Evolutionary conservation across 2,329 filamentous ascomycete species (phyloP).

Genomic region (Claviceps africana): DNA sequence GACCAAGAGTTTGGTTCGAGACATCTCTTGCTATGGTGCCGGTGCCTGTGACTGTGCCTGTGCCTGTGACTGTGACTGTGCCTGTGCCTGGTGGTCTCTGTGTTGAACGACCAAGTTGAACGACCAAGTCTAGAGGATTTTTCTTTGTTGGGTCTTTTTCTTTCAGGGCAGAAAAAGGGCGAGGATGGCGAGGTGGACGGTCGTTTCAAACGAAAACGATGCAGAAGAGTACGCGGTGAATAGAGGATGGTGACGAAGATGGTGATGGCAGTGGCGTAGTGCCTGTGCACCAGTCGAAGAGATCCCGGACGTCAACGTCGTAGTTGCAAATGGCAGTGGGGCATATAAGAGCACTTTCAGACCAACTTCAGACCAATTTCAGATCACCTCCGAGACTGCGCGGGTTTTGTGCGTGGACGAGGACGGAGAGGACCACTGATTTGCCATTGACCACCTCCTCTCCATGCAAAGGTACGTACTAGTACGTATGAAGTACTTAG

Average conservation of each 20-base stretch:
- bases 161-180: not conserved
- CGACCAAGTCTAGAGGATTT: too few species aligned
- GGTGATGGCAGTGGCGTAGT: not conserved
- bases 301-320: not conserved
- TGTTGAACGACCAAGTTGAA: too few species aligned
- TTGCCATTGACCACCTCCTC: too few species aligned
- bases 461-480: too few species aligned
- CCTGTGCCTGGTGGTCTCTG: not conserved
- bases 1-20: slow-evolving; percentile 41
- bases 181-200: not conserved
- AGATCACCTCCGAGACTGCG: not conserved
- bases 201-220: not conserved
- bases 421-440: too few species aligned
- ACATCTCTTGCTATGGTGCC: slow-evolving; percentile 17
- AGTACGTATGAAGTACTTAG: too few species aligned
- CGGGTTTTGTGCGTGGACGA: too few species aligned
- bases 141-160: not conserved
- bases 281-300: not conserved
- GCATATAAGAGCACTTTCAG: not conserved
- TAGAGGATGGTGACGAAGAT: not conserved
- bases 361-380: too few species aligned
- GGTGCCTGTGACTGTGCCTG: too few species aligned
- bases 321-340: not conserved
- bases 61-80: too few species aligned
- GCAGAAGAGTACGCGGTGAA: not conserved